A percentile compares a stretch with the other conserved stretches of the same genome.
phyloP scores from a whole-genome alignment of 768 basidiomycete genomes.

The Phylloporus scabripes region DNA sequence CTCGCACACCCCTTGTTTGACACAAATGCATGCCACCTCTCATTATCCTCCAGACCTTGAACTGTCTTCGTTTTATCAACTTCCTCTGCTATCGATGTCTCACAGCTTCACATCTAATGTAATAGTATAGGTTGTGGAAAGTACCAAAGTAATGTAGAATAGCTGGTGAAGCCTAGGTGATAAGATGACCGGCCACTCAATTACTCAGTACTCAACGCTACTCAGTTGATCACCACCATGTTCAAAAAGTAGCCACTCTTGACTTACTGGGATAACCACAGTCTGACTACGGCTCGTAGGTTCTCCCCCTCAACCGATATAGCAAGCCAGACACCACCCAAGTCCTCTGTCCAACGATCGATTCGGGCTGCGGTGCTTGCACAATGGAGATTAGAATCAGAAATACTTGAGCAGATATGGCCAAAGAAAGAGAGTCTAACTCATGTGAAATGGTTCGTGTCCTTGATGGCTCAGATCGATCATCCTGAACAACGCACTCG shows the following conservation, averaged over 20 bases:
- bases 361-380: slow-evolving; percentile 76
- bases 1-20: slow-evolving; percentile 20
- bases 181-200: too few species aligned
- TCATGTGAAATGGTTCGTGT: slow-evolving; percentile 78
- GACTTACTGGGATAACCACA: not conserved
- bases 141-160: slow-evolving; percentile 27
- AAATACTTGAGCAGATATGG: slow-evolving; percentile 88
- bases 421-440: slow-evolving; percentile 96
- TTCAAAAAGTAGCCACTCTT: slow-evolving; percentile 62
- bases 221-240: slow-evolving; percentile 40
- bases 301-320: slow-evolving; percentile 76
- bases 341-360: slow-evolving; percentile 87
- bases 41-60: slow-evolving; percentile 20
- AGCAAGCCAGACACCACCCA: slow-evolving; percentile 84
- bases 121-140: slow-evolving; percentile 31
- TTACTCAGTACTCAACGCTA: too few species aligned
- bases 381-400: slow-evolving; percentile 78
- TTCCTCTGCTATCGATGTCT: slow-evolving; percentile 29
- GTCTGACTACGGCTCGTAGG: slow-evolving; percentile 34
- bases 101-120: slow-evolving; percentile 34
- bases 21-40: slow-evolving; percentile 20
- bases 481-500: slow-evolving; percentile 13
- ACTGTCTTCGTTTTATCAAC: slow-evolving; percentile 25
- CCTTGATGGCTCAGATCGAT: slow-evolving; percentile 8
- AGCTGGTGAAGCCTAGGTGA: slow-evolving; percentile 17